A percentile compares a stretch with the other conserved stretches of the same genome.
phyloP scores from a whole-genome alignment of 176 grass and related monocot species.

The Oryza meyeriana region DNA sequence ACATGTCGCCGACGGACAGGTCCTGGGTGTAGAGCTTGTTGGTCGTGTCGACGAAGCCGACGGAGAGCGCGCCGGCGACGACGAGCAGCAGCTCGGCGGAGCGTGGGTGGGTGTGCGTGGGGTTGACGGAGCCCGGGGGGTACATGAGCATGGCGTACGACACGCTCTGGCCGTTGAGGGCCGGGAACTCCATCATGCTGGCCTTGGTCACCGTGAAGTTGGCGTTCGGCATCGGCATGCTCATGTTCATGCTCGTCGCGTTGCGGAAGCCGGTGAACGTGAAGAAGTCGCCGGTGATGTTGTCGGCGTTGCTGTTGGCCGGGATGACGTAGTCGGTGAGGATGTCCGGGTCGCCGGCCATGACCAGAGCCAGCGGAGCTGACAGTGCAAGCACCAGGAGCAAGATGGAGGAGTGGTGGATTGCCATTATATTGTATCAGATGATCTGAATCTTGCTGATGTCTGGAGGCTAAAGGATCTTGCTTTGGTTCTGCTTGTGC shows the following conservation, averaged over 20 bases:
- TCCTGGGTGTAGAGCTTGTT: constrained; percentile 32
- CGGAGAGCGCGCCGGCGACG: constrained; percentile 37
- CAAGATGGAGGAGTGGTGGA: neutral
- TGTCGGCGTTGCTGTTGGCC: accelerated
- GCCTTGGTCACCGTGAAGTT: constrained; percentile 25
- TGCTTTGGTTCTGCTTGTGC: neutral
- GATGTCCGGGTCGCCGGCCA: constrained; percentile 45
- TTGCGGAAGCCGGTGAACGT: constrained; percentile 1
- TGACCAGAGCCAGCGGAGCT: neutral
- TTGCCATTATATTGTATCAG: neutral
- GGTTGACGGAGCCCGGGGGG: constrained; percentile 35
- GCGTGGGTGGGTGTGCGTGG: constrained; percentile 61
- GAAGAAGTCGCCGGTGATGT: constrained; percentile 36
- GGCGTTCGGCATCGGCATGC: neutral
- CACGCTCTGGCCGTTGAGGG: constrained; percentile 51
- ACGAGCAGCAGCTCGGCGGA: constrained; percentile 52
- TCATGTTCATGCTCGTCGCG: neutral
- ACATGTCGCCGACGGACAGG: constrained; percentile 34
- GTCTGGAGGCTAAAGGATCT: neutral
- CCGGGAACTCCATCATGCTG: constrained; percentile 24
- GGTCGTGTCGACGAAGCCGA: constrained; percentile 50
- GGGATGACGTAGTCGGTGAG: constrained; percentile 34
- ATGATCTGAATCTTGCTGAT: neutral
- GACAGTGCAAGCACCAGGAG: neutral
- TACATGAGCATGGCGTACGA: constrained; percentile 18